Percentiles rank a stretch among this genome's conserved stretches.
Conservation (phyloP, 1,139 yeast genomes). For the Taphrina confusa region DNA sequence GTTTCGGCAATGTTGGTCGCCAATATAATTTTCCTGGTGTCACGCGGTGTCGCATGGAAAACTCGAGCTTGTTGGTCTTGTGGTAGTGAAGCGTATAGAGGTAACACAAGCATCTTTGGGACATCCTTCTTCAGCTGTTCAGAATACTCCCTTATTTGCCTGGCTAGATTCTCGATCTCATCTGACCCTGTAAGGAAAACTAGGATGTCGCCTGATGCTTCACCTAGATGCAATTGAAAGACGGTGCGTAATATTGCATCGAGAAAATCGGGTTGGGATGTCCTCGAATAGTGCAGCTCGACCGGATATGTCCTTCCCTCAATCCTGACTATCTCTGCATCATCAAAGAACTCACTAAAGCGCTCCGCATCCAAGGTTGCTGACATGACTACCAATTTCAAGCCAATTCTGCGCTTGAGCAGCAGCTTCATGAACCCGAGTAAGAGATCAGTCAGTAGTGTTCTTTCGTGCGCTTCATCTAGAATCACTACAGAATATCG, state of each 20-base stretch:
- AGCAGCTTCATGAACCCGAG: slow-evolving; percentile 82
- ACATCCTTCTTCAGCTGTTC: slow-evolving; percentile 48
- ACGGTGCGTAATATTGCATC: slow-evolving; percentile 75
- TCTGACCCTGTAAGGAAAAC: slow-evolving; percentile 96
- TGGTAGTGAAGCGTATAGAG: slow-evolving; percentile 90
- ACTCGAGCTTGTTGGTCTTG: slow-evolving; percentile 79
- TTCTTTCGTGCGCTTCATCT: slow-evolving; percentile 98
- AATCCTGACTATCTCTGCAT: slow-evolving; percentile 77
- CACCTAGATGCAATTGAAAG: slow-evolving; percentile 75
- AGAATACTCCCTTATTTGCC: slow-evolving; percentile 60
- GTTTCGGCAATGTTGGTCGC: slow-evolving; percentile 98
- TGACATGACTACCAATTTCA: slow-evolving; percentile 76
- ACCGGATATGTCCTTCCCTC: slow-evolving; percentile 93
- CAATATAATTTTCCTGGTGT: slow-evolving; percentile 76
- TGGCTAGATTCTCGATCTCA: slow-evolving; percentile 85
- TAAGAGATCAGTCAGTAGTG: slow-evolving; percentile 83
- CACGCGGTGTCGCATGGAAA: slow-evolving; percentile 60
- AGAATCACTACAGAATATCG: slow-evolving; percentile 77
- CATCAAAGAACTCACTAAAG: slow-evolving; percentile 72
- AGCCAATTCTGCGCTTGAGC: slow-evolving; percentile 48
- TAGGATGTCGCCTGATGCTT: slow-evolving; percentile 77
- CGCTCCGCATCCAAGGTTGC: slow-evolving; percentile 94
- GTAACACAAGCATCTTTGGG: slow-evolving; percentile 66
- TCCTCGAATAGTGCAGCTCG: slow-evolving; percentile 61
- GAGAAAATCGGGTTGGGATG: slow-evolving; percentile 74